phyloP scores from a whole-genome alignment of 495 filamentous ascomycete species.

The Penicillium ochrochloron region DNA sequence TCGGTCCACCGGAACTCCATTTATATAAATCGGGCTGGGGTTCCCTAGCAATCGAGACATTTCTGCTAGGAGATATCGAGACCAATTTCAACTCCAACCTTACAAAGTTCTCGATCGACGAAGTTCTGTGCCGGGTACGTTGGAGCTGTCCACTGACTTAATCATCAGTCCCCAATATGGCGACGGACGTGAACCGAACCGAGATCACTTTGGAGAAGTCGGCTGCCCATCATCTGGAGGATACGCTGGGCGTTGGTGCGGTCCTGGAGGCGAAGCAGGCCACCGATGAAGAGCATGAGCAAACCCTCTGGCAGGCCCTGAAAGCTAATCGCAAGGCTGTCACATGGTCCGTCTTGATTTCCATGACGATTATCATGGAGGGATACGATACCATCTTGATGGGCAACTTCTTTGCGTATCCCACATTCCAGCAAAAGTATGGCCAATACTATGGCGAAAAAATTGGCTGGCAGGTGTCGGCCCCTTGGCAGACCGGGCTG shows the following conservation, averaged over 20 bases:
- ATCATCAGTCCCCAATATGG: slow-evolving; percentile 11
- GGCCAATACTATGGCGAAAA: slow-evolving; percentile 32
- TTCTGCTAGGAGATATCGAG: neutral
- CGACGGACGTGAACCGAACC: slow-evolving; percentile 17
- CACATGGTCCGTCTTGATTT: slow-evolving; percentile 51
- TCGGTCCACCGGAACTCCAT: slow-evolving; percentile 5
- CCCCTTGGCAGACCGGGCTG: slow-evolving; percentile 43
- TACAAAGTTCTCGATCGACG: neutral
- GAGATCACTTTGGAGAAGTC: slow-evolving; percentile 32
- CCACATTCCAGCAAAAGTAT: slow-evolving; percentile 43
- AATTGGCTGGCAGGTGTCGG: slow-evolving; percentile 36
- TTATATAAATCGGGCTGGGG: slow-evolving; percentile 12
- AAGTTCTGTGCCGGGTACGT: too few relatives aligned
- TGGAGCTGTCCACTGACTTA: neutral
- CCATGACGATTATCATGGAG: slow-evolving; percentile 55
- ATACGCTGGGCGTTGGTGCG: slow-evolving; percentile 30
- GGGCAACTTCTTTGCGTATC: slow-evolving; percentile 45
- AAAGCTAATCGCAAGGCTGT: slow-evolving; percentile 53
- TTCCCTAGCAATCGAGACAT: neutral
- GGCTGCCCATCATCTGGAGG: slow-evolving; percentile 34
- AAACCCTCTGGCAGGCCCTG: slow-evolving; percentile 39
- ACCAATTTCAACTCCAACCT: neutral
- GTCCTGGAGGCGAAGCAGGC: slow-evolving; percentile 40
- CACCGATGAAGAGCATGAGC: slow-evolving; percentile 37
- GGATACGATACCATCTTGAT: slow-evolving; percentile 56